Percentiles rank a stretch among this genome's conserved stretches.
Conservation (phyloP, 805 yeast species). For the Yamadazyma nakazawae region DNA sequence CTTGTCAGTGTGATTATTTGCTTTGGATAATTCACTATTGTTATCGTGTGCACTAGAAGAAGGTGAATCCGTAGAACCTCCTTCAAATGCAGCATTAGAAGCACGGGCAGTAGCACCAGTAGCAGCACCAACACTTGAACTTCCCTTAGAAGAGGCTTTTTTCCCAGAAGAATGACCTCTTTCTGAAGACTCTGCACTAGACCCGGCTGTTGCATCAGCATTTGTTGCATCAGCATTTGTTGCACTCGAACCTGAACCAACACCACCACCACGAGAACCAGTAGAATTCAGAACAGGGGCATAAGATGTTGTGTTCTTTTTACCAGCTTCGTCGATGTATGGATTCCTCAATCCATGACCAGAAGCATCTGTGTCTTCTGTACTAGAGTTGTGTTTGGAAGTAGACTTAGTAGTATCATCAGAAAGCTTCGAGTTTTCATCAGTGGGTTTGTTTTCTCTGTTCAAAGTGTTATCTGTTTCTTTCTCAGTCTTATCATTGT, state of each 20-base stretch:
- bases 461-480: neutral
- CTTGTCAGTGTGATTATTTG: neutral
- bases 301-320: neutral
- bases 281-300: neutral
- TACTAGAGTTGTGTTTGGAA: neutral
- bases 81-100: neutral
- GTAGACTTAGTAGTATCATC: neutral
- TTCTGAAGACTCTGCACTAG: no score
- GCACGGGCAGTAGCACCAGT: constrained; percentile 1
- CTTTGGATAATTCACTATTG: neutral
- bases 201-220: neutral
- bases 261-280: constrained; percentile 10
- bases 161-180: no score
- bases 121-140: constrained; percentile 2
- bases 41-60: neutral
- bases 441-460: neutral
- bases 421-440: neutral
- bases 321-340: neutral
- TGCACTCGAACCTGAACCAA: constrained; percentile 1
- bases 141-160: no score
- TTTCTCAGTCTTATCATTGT: neutral
- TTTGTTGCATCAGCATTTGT: neutral
- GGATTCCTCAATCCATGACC: neutral
- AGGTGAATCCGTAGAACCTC: neutral
- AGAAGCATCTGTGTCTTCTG: neutral